Evolutionary conservation across 768 basidiomycete species (phyloP).

Genomic region (Suillus discolor): DNA sequence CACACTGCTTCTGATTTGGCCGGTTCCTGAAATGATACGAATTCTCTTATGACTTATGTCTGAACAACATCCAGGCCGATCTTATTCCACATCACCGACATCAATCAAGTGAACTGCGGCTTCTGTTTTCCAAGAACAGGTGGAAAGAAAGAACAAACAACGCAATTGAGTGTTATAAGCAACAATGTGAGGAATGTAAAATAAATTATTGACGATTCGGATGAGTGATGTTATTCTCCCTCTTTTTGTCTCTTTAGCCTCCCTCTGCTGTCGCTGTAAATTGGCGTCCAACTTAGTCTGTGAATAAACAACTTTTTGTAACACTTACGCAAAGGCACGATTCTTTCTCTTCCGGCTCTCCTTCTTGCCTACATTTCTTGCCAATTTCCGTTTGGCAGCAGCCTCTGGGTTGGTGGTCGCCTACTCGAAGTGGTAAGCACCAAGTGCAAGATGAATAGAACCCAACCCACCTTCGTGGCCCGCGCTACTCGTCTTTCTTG

Average conservation of each 20-base stretch:
- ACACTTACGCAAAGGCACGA: constrained; percentile 57
- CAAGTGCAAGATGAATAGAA: not conserved
- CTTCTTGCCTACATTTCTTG: constrained; percentile 76
- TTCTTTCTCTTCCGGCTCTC: constrained; percentile 84
- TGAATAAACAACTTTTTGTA: not conserved
- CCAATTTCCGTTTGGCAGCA: constrained; percentile 74
- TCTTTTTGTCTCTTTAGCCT: constrained; percentile 49
- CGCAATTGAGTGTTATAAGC: not conserved
- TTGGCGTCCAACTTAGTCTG: not conserved
- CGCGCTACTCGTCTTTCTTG: constrained; percentile 70
- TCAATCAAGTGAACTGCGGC: not conserved
- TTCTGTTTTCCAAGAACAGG: not conserved
- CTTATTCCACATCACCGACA: not conserved
- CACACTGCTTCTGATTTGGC: no score
- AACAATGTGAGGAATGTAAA: not conserved
- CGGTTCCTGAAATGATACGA: no score
- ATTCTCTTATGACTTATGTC: not conserved
- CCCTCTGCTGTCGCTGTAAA: constrained; percentile 49
- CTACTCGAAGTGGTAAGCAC: constrained; percentile 35
- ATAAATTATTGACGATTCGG: not conserved
- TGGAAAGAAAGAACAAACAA: not conserved
- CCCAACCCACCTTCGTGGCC: constrained; percentile 46
- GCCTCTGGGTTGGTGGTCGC: constrained; percentile 72
- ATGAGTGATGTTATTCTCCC: constrained; percentile 18
- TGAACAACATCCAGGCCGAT: not conserved